These are phyloP conservation scores for Nitzschia sp. DNA, from an alignment of 108 stramenopile species.

Conservation along the genomic window DNA sequence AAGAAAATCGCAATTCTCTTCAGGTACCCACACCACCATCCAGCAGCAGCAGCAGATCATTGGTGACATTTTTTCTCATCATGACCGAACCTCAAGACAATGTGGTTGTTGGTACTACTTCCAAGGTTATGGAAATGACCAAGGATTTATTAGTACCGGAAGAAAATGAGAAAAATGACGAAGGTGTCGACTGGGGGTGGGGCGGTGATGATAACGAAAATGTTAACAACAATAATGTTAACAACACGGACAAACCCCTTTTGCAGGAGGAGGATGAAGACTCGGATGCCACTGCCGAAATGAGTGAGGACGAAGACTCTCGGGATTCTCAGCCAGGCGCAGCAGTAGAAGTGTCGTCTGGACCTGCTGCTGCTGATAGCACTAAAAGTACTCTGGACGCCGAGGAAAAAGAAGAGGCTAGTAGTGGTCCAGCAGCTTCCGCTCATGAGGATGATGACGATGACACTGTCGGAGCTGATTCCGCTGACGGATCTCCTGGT, in stretches of 20 bases:
- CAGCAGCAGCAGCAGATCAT: too few relatives aligned
- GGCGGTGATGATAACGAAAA: neutral
- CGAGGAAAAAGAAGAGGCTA: neutral
- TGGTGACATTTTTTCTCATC: too few relatives aligned
- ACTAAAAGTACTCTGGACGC: too few relatives aligned
- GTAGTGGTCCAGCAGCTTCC: neutral
- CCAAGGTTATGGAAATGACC: slow-evolving; percentile 20
- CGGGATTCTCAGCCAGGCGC: neutral
- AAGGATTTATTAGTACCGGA: slow-evolving; percentile 2
- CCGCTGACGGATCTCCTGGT: too few relatives aligned
- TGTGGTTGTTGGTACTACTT: too few relatives aligned
- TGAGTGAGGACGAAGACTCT: slow-evolving; percentile 1
- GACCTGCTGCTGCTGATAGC: too few relatives aligned
- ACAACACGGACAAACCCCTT: neutral
- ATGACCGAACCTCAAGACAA: too few relatives aligned
- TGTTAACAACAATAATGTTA: neutral
- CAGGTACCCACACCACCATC: too few relatives aligned
- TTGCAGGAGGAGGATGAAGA: neutral
- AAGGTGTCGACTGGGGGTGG: slow-evolving; percentile 15
- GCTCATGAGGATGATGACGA: slow-evolving; percentile 1
- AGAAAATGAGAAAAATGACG: slow-evolving; percentile 7
- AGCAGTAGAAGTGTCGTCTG: neutral
- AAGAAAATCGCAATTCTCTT: too few relatives aligned
- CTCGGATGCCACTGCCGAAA: neutral
- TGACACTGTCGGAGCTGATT: neutral